A percentile compares a stretch with the other conserved stretches of the same genome.
Conservation (phyloP, 2,329 filamentous ascomycete species). For the Apiospora pterosperma region DNA sequence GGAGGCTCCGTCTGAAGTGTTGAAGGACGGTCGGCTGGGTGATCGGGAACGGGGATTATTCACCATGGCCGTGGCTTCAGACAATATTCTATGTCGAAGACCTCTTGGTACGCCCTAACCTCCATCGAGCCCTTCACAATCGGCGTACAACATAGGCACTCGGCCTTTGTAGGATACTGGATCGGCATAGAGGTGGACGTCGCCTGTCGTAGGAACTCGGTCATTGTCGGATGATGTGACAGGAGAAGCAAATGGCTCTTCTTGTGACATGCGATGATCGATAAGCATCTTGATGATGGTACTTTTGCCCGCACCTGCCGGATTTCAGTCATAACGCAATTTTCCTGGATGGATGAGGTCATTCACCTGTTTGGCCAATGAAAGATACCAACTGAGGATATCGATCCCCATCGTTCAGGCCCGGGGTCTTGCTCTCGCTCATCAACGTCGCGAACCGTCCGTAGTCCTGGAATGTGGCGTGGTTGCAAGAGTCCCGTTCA, state of each 20-base stretch:
- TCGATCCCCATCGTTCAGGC: not conserved
- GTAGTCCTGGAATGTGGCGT: not conserved
- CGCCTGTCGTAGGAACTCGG: not conserved
- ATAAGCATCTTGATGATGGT: not conserved
- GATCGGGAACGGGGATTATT: not conserved
- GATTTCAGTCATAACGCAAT: not conserved
- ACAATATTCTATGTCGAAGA: not conserved
- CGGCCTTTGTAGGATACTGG: not conserved
- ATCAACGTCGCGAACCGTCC: not conserved
- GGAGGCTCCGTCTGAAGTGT: not conserved
- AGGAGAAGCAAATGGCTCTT: not conserved
- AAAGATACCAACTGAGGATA: not conserved
- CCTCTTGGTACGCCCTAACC: not conserved
- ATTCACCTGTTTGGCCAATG: not conserved
- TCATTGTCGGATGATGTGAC: not conserved
- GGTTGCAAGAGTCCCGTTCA: not conserved
- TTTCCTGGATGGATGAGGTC: too few species aligned
- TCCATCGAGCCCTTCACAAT: not conserved
- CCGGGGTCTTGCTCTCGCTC: not conserved
- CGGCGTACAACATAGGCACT: not conserved
- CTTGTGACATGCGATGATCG: not conserved
- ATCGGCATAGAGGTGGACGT: not conserved
- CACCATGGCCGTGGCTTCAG: not conserved
- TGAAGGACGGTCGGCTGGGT: not conserved
- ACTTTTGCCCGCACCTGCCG: not conserved